Conservation (phyloP, 2,329 filamentous ascomycete genomes). For the Fulvia fulva region DNA sequence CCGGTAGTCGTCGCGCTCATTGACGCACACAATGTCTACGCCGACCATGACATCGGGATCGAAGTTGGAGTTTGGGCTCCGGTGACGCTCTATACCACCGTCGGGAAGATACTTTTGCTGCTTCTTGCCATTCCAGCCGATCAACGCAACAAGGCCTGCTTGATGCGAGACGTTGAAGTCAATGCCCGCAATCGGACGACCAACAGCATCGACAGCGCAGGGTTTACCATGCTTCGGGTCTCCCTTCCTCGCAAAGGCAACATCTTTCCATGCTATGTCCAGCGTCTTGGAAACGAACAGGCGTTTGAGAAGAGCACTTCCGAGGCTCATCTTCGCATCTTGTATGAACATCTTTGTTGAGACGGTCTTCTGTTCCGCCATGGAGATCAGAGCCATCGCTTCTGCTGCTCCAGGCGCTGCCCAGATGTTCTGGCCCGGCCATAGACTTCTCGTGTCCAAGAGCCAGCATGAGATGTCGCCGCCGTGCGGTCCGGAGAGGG, state of each 20-base stretch:
- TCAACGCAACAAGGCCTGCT: slow-evolving; percentile 66
- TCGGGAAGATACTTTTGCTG: slow-evolving; percentile 24
- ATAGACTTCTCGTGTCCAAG: slow-evolving; percentile 46
- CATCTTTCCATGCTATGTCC: slow-evolving; percentile 57
- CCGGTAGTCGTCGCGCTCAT: slow-evolving; percentile 63
- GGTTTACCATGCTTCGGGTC: slow-evolving; percentile 50
- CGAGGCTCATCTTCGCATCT: slow-evolving; percentile 72
- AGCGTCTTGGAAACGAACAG: slow-evolving; percentile 60
- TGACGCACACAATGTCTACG: slow-evolving; percentile 71
- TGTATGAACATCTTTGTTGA: slow-evolving; percentile 48
- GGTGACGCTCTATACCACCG: slow-evolving; percentile 28
- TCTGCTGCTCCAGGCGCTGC: slow-evolving; percentile 40
- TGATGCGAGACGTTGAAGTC: slow-evolving; percentile 80
- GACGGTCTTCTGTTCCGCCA: slow-evolving; percentile 55
- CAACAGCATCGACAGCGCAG: slow-evolving; percentile 44
- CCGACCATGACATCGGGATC: slow-evolving; percentile 53
- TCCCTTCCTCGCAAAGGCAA: slow-evolving; percentile 54
- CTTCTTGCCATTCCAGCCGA: slow-evolving; percentile 46
- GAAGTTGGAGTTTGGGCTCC: slow-evolving; percentile 20
- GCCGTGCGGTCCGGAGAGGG: slow-evolving; percentile 8
- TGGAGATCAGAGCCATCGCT: slow-evolving; percentile 40
- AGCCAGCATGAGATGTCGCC: slow-evolving; percentile 45
- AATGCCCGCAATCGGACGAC: slow-evolving; percentile 37
- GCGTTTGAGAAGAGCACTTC: slow-evolving; percentile 70
- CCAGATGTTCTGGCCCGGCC: slow-evolving; percentile 45